These are phyloP conservation scores for Murraya paniculata DNA, from an alignment of 345 rosid genomes.

Conservation along the genomic window DNA sequence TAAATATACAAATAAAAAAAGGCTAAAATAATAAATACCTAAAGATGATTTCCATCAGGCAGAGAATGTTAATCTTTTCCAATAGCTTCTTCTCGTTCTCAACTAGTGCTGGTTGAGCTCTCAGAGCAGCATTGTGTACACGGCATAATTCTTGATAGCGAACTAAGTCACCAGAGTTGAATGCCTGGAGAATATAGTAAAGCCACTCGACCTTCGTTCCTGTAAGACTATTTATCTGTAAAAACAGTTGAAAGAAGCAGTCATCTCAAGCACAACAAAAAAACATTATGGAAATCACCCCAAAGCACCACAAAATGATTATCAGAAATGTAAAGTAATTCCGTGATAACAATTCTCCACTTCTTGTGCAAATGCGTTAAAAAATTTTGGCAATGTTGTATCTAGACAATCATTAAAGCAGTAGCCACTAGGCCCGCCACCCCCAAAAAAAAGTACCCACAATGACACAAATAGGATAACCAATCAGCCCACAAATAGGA, in stretches of 20 bases:
- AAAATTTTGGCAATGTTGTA: neutral
- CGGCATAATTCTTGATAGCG: slow-evolving; percentile 84
- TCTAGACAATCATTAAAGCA: neutral
- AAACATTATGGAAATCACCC: neutral
- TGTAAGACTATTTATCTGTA: slow-evolving; percentile 85
- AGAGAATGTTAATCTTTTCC: slow-evolving; percentile 96
- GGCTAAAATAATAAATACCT: slow-evolving; percentile 46
- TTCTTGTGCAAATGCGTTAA: neutral
- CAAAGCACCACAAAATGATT: slow-evolving; percentile 3
- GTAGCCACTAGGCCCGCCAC: too few relatives aligned
- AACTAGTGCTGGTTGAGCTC: slow-evolving; percentile 92
- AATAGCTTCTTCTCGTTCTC: slow-evolving; percentile 83
- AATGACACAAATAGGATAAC: neutral
- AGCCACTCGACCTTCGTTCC: slow-evolving; percentile 96
- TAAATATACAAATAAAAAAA: neutral
- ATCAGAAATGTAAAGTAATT: neutral
- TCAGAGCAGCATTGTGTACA: slow-evolving; percentile 76
- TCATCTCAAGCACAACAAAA: slow-evolving; percentile 4
- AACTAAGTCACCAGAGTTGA: slow-evolving; percentile 82
- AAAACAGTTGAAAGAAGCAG: slow-evolving; percentile 14
- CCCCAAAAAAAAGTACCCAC: neutral
- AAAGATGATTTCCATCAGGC: slow-evolving; percentile 97
- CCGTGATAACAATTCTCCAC: neutral
- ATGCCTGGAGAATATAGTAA: slow-evolving; percentile 90
- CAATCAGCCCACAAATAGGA: neutral